Evolutionary conservation across 148 eudicot species (phyloP), one percentile per base, ranked within the genome.

Genomic region (Linanthus parryae): DNA sequence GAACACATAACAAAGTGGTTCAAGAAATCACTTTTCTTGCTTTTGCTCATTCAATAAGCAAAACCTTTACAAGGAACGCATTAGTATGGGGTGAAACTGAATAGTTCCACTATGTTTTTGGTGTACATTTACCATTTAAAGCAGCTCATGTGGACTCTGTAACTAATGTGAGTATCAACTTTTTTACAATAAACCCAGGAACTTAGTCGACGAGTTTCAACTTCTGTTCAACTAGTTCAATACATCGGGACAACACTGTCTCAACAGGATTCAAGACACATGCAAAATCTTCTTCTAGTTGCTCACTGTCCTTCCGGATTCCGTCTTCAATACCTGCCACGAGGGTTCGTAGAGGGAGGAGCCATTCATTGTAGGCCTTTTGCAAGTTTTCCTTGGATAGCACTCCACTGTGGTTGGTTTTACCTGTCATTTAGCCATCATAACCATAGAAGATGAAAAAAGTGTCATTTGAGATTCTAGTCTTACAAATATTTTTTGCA

Each of bases 161-260:
- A 22, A 26, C 3, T 26, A 25, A 54, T 24, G 31, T 17, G 33
- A 31, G 26, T 15, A 23, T 26, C 8, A 26, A 16, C 25, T 17
- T 11, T 19, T 12, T 21, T 26, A 39, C 31, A 23, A 6, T n/a
- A 26, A 39, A 11, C n/a, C 18, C 15, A 20, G 8, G 2, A 54
- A 24, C 48, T 30, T 23, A 59, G n/a, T 8, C 13, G 25, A 18
- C 31, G 39, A 48, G 45, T 41, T 66, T 70, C 48, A 92, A 67
- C 63, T 66, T 69, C 57, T 79, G 85, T 69, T 92, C 95, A 2
- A 84, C 84, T 28, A 92, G 96, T 62, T 92, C 96, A 46, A 88
- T 76, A 56, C 96, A 87, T 23, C 82, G 96, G 35, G 79, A 74
- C 48, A 92, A 49, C 52, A 92, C 99, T 15, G 84, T 61, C 73